Evolutionary conservation across 345 rosid genomes (phyloP).

Genomic region (Aquilaria malaccensis): DNA sequence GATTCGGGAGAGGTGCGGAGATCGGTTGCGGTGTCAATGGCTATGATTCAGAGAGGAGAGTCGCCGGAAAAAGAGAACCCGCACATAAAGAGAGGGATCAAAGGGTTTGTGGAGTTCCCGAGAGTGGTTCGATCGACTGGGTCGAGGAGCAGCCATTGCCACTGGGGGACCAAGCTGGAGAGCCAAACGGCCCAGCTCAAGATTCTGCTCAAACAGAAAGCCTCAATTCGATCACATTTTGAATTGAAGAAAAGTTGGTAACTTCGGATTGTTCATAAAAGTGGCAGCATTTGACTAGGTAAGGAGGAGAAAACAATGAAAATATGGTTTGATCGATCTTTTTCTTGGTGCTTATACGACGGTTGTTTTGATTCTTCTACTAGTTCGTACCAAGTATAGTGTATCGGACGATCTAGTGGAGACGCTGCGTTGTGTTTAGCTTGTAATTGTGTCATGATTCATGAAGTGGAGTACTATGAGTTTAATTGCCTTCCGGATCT

Average conservation of each 20-base stretch:
- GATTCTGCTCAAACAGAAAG: conserved; percentile 64
- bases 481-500: too few species aligned
- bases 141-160: conserved; percentile 52
- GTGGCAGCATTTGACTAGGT: too few species aligned
- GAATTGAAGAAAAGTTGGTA: conserved; percentile 14
- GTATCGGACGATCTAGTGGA: too few species aligned
- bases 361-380: too few species aligned
- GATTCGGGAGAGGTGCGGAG: conserved; percentile 11
- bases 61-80: conserved; percentile 70
- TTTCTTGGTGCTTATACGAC: too few species aligned
- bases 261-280: too few species aligned
- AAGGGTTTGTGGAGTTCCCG: conserved; percentile 82
- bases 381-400: too few species aligned
- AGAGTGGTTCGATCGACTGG: conserved; percentile 63
- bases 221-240: conserved; percentile 34
- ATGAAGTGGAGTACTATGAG: too few species aligned
- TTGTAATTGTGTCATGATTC: too few species aligned
- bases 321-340: too few species aligned
- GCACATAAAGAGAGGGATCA: conserved; percentile 78
- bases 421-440: too few species aligned
- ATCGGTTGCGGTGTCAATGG: conserved; percentile 11
- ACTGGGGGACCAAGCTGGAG: conserved; percentile 79
- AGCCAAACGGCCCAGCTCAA: conserved; percentile 75
- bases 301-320: too few species aligned
- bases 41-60: conserved; percentile 21